Evolutionary conservation across 2,329 filamentous ascomycete genomes (phyloP), one percentile per base, ranked within the genome.

Genomic region (Xylariaceae sp.): DNA sequence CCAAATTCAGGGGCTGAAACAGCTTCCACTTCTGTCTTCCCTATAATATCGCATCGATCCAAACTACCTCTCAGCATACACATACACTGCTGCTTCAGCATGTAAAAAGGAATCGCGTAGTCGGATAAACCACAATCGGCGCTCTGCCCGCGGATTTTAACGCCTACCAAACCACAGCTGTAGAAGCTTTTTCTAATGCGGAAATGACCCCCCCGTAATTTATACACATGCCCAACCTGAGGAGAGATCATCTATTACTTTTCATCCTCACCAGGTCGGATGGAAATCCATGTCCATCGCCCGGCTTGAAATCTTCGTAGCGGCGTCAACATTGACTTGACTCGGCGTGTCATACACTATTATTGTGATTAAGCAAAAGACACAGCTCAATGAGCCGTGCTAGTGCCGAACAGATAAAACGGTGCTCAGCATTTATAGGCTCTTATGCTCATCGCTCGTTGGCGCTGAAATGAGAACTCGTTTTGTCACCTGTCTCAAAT

Each of bases 181-280:
- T 58, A 64, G 62, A 65, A 64, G 68, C 67, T 73, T 72, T 51
- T 75, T 76, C 78, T 30, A 30, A 78, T 77, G 74, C 74, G 75
- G 23, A 73, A 73, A 73, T 56, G 52, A 68, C 73, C 74, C 70
- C 73, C 73, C 69, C 74, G 72, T 80, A 80, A 74, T 79, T 75
- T 82, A 81, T 78, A 82, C 69, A 74, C 61, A 64, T 73, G 71
- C 72, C 75, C 73, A 76, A 75, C 69, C 72, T 73, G 79, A 80
- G 78, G 77, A 80, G 80, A 79, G 78, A 81, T 79, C 74, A 74
- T 78, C 76, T 74, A 74, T 77, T 74, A 73, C 73, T 74, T 78
- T 73, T 70, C 73, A 59, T 67, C 67, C 66, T 69, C 66, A 61
- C 59, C 57, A 48, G 57, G 61, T 49, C 57, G 47, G 57, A 61